phyloP scores from a whole-genome alignment of 257 asterid species.

The Craterostigma plantagineum region DNA sequence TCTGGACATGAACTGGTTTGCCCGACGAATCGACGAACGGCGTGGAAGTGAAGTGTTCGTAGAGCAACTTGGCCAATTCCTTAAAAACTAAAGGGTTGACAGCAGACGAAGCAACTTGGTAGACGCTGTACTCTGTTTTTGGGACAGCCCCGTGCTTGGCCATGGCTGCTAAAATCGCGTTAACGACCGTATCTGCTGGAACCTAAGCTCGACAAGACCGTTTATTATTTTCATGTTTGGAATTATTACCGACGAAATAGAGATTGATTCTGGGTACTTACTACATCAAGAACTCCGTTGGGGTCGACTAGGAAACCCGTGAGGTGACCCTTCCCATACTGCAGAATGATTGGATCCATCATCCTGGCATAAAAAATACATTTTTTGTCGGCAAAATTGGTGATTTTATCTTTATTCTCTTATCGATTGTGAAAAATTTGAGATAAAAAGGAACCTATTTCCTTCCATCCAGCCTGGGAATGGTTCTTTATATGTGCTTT shows the following conservation, averaged over 20 bases:
- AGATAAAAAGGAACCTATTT: slow-evolving; percentile 33
- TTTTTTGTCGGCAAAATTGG: too few relatives aligned
- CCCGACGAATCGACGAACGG: slow-evolving; percentile 70
- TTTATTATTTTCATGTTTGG: background rate
- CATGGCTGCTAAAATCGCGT: slow-evolving; percentile 90
- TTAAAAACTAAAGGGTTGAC: slow-evolving; percentile 62
- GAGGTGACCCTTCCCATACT: slow-evolving; percentile 85
- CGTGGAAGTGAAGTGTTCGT: slow-evolving; percentile 47
- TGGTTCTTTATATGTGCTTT: slow-evolving; percentile 91
- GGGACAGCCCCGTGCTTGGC: slow-evolving; percentile 73
- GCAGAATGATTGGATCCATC: slow-evolving; percentile 92
- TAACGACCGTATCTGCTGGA: slow-evolving; percentile 96
- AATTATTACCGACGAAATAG: background rate
- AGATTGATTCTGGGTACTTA: slow-evolving; percentile 22
- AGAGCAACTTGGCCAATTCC: slow-evolving; percentile 49
- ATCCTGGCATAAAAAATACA: slow-evolving; percentile 27
- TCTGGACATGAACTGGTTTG: slow-evolving; percentile 45
- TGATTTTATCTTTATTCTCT: too few relatives aligned
- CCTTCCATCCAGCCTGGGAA: slow-evolving; percentile 99
- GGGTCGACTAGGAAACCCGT: slow-evolving; percentile 90
- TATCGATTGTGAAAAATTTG: too few relatives aligned
- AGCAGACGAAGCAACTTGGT: slow-evolving; percentile 72
- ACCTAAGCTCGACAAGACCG: slow-evolving; percentile 19
- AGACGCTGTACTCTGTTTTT: slow-evolving; percentile 22
- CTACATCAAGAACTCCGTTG: slow-evolving; percentile 87